phyloP scores from a whole-genome alignment of 768 basidiomycete species.

The Lactarius sanguifluus region DNA sequence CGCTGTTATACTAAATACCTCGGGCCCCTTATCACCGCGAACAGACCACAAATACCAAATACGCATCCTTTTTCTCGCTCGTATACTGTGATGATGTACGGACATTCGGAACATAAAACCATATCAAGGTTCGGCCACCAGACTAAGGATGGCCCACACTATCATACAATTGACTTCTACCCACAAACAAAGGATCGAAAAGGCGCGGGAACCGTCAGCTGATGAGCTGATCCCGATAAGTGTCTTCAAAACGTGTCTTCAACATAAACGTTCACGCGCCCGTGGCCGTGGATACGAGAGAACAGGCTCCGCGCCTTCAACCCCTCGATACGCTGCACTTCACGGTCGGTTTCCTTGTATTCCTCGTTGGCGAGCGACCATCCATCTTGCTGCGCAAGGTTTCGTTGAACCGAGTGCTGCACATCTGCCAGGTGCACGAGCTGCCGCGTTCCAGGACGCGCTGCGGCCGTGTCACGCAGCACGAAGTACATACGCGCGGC shows the following conservation, averaged over 20 bases:
- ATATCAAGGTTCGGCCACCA: not conserved
- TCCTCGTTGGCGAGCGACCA: not conserved
- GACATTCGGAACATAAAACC: not conserved
- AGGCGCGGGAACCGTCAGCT: not conserved
- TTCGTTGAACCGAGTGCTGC: conserved; percentile 21
- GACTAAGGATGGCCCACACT: not conserved
- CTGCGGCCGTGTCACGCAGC: conserved; percentile 8
- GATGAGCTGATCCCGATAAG: not conserved
- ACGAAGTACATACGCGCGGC: not conserved
- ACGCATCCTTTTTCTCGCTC: not conserved
- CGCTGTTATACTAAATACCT: no score
- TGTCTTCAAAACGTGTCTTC: conserved; percentile 13
- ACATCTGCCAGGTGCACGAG: conserved; percentile 27
- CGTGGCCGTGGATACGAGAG: no score
- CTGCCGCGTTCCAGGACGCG: conserved; percentile 3
- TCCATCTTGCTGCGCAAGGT: not conserved
- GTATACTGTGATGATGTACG: not conserved
- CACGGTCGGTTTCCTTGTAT: not conserved
- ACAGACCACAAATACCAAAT: not conserved
- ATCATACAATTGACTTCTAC: not conserved
- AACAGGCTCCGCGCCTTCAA: conserved; percentile 15
- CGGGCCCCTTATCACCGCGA: not conserved
- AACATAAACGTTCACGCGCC: conserved; percentile 1
- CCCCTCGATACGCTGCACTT: not conserved
- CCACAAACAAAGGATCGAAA: not conserved